phyloP scores from a whole-genome alignment of 208 protist species.

The Leishmania tropica region DNA sequence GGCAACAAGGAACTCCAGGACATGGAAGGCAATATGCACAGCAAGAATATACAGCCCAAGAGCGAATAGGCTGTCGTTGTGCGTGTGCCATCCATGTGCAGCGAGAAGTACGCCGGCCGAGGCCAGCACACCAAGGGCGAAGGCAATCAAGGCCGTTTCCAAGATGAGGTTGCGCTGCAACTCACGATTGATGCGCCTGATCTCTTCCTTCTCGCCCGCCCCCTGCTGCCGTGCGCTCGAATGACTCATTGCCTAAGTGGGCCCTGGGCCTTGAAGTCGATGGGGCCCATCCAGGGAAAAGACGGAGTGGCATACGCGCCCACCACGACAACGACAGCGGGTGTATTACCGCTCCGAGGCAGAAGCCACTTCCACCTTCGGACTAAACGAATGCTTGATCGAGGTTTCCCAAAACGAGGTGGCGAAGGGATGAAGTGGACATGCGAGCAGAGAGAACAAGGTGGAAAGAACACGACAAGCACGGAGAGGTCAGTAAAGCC shows the following conservation, averaged over 20 bases:
- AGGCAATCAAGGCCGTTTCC: slow-evolving; percentile 56
- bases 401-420: too few relatives aligned
- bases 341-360: neutral
- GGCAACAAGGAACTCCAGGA: slow-evolving; percentile 78
- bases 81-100: slow-evolving; percentile 34
- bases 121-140: slow-evolving; percentile 52
- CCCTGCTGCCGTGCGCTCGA: neutral
- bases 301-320: neutral
- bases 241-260: neutral
- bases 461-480: too few relatives aligned
- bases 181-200: slow-evolving; percentile 18
- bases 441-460: neutral
- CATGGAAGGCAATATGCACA: slow-evolving; percentile 71
- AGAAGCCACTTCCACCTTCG: neutral
- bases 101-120: slow-evolving; percentile 39
- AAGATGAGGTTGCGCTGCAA: slow-evolving; percentile 48
- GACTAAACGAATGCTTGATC: neutral
- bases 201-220: neutral
- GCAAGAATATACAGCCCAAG: slow-evolving; percentile 66
- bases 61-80: slow-evolving; percentile 47
- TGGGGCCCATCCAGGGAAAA: neutral
- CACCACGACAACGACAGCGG: neutral
- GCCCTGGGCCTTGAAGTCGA: neutral
- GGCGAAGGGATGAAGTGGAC: too few relatives aligned
- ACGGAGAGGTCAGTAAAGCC: neutral